These are phyloP conservation scores for Elsinoe fawcettii DNA, from an alignment of 2,329 filamentous ascomycete genomes.

Conservation along the genomic window DNA sequence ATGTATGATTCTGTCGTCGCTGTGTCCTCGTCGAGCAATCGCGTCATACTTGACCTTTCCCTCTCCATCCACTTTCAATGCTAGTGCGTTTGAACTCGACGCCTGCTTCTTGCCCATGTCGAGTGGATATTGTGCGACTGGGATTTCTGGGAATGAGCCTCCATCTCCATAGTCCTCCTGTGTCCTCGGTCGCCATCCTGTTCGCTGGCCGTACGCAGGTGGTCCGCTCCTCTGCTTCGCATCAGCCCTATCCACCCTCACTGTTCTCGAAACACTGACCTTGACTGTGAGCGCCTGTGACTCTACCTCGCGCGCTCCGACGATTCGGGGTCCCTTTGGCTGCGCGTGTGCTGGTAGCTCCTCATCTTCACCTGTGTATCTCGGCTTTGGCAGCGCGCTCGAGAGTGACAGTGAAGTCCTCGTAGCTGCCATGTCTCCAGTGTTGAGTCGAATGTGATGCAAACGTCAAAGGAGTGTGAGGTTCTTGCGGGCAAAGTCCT, in stretches of 20 bases:
- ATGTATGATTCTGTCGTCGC: conserved; percentile 76
- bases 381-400: conserved; percentile 76
- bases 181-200: conserved; percentile 81
- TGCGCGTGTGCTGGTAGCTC: conserved; percentile 64
- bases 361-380: conserved; percentile 84
- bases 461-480: neutral
- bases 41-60: conserved; percentile 96
- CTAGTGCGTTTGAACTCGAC: conserved; percentile 72
- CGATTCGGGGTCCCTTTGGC: conserved; percentile 72
- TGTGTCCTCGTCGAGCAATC: conserved; percentile 83
- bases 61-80: conserved; percentile 83
- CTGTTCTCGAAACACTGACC: conserved; percentile 35
- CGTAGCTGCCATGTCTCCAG: conserved; percentile 52
- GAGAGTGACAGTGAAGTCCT: conserved; percentile 55
- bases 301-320: conserved; percentile 72
- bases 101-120: conserved; percentile 80
- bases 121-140: conserved; percentile 88
- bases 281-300: conserved; percentile 78
- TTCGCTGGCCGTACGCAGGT: conserved; percentile 77
- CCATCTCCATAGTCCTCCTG: conserved; percentile 94
- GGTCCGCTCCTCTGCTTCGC: conserved; percentile 61
- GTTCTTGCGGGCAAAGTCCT: neutral
- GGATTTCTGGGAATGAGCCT: conserved; percentile 89
- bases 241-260: conserved; percentile 14
- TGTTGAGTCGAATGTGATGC: neutral